A percentile compares a stretch with the other conserved stretches of the same genome.
Evolutionary conservation across 805 yeast species (phyloP).

Genomic region (Myxozyma vanderwaltii): DNA sequence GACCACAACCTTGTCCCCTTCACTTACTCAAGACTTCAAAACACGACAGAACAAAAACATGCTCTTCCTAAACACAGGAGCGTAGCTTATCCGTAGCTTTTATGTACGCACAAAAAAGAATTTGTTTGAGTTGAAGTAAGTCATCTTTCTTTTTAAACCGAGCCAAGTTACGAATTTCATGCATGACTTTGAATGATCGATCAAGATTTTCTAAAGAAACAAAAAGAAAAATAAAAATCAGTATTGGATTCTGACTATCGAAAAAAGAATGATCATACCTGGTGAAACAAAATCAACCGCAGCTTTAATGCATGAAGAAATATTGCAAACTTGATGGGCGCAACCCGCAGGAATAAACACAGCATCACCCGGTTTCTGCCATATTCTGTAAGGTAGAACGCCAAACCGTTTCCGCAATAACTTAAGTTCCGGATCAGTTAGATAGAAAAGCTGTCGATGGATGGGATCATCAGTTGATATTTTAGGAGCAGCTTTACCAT

Average conservation of each 20-base stretch:
- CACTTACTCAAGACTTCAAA: too few species aligned
- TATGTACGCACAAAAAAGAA: conserved; percentile 24
- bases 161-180: conserved; percentile 23
- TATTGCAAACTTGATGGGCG: conserved; percentile 32
- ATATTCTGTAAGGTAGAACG: conserved; percentile 22
- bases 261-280: conserved; percentile 10
- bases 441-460: conserved; percentile 28
- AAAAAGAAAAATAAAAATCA: not conserved
- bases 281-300: conserved; percentile 32
- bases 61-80: not conserved
- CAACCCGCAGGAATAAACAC: conserved; percentile 34
- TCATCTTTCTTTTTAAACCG: conserved; percentile 27
- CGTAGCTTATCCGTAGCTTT: conserved; percentile 2
- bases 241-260: not conserved
- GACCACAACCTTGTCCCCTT: too few species aligned
- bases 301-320: conserved; percentile 30
- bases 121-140: conserved; percentile 26
- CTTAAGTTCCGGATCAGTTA: conserved; percentile 25
- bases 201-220: conserved; percentile 28
- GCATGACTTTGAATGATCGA: conserved; percentile 16
- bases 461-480: conserved; percentile 26
- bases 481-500: conserved; percentile 2
- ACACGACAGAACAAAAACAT: too few species aligned
- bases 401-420: conserved; percentile 22
- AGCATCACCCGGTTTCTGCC: conserved; percentile 34